Evolutionary conservation across 208 protist genomes (phyloP).

Genomic region (Leishmania amazonensis): DNA sequence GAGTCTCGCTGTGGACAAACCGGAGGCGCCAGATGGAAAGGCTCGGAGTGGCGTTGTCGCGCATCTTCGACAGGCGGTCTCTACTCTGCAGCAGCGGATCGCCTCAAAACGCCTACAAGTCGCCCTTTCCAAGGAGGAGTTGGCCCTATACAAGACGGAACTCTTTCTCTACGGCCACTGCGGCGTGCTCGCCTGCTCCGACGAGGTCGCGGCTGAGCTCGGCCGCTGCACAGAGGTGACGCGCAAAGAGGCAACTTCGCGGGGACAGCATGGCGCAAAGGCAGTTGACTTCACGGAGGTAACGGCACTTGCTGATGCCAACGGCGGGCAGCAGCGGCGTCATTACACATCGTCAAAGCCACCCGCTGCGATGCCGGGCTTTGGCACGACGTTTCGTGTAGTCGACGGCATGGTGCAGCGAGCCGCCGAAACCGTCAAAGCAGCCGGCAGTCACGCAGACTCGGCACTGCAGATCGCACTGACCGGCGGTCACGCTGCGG

Average conservation of each 20-base stretch:
- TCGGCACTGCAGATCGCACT: constrained; percentile 34
- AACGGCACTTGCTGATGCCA: not conserved
- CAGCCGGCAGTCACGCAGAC: constrained; percentile 37
- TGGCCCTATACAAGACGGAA: constrained; percentile 75
- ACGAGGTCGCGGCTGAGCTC: constrained; percentile 25
- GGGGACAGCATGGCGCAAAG: not conserved
- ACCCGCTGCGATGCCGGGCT: constrained; percentile 16
- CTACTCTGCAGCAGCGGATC: constrained; percentile 36
- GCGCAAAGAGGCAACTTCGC: not conserved
- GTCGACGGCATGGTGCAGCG: constrained; percentile 44
- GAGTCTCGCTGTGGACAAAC: not conserved
- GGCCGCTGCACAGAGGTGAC: not conserved
- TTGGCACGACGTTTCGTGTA: constrained; percentile 36
- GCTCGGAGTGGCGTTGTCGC: constrained; percentile 4
- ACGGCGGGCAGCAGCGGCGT: not conserved
- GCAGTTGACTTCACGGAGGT: not conserved
- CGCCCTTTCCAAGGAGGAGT: constrained; percentile 79
- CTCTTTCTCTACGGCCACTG: constrained; percentile 53
- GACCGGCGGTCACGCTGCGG: constrained; percentile 28
- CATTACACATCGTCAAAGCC: not conserved
- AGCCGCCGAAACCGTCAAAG: constrained; percentile 38
- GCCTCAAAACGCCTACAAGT: constrained; percentile 49
- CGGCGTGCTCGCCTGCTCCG: constrained; percentile 52
- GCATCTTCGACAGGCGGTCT: constrained; percentile 45
- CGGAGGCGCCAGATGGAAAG: not conserved